Evolutionary conservation across 768 basidiomycete genomes (phyloP).

Genomic region (Ephemerocybe angulata): DNA sequence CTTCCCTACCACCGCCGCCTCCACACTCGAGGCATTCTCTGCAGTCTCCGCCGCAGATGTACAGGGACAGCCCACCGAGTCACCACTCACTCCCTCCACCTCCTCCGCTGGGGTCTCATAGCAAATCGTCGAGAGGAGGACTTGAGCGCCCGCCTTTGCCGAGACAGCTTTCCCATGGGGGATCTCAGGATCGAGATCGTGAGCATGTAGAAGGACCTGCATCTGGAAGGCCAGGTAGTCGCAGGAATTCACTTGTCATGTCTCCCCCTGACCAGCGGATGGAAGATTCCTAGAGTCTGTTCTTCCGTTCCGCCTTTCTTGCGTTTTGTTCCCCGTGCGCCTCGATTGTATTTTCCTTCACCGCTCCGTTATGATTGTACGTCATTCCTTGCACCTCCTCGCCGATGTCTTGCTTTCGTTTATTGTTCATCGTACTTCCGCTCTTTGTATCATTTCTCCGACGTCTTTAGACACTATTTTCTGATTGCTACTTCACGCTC

Average conservation of each 20-base stretch:
- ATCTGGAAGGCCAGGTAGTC: slow-evolving; percentile 25
- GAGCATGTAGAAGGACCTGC: slow-evolving; percentile 14
- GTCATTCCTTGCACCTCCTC: too few relatives aligned
- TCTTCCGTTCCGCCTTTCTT: background rate
- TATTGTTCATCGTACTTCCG: too few relatives aligned
- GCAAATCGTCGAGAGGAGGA: slow-evolving; percentile 15
- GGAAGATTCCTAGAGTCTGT: slow-evolving; percentile 20
- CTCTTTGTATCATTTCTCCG: too few relatives aligned
- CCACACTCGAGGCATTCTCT: slow-evolving; percentile 19
- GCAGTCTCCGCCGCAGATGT: slow-evolving; percentile 32
- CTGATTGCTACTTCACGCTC: too few relatives aligned
- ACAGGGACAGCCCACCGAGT: slow-evolving; percentile 27
- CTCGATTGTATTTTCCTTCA: too few relatives aligned
- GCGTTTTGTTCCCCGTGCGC: background rate
- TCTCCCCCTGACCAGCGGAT: slow-evolving; percentile 24
- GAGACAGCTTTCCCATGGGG: slow-evolving; percentile 21
- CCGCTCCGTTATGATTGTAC: too few relatives aligned
- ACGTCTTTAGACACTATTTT: too few relatives aligned
- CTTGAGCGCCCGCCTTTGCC: slow-evolving; percentile 24
- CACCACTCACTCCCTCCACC: slow-evolving; percentile 18
- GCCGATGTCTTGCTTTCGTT: too few relatives aligned
- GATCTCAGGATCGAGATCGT: slow-evolving; percentile 14
- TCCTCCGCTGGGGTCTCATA: slow-evolving; percentile 17
- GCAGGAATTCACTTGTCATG: slow-evolving; percentile 36
- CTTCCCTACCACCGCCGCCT: slow-evolving; percentile 23